Evolutionary conservation across 495 filamentous ascomycete genomes (phyloP).

Genomic region (Penicillium antarcticum): DNA sequence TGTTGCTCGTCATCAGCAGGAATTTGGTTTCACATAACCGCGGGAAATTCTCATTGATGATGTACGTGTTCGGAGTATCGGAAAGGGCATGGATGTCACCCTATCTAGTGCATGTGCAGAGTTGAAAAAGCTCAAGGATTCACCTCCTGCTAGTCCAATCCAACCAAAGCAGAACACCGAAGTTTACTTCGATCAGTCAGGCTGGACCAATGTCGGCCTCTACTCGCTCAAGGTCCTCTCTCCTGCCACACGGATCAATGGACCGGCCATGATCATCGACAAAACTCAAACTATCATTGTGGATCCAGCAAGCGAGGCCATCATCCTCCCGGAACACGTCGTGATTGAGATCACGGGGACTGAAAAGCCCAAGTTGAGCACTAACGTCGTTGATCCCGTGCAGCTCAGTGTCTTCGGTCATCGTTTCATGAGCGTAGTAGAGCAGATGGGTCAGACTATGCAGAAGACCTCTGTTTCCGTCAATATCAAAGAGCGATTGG

Average conservation of each 20-base stretch:
- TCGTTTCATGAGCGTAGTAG: slow-evolving; percentile 97
- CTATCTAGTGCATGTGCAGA: slow-evolving; percentile 39
- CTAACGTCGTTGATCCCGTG: slow-evolving; percentile 69
- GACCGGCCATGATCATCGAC: slow-evolving; percentile 90
- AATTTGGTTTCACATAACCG: slow-evolving; percentile 52
- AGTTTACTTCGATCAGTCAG: slow-evolving; percentile 41
- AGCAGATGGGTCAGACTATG: slow-evolving; percentile 93
- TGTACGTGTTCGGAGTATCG: slow-evolving; percentile 48
- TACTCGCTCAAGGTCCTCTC: slow-evolving; percentile 81
- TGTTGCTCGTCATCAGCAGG: slow-evolving; percentile 42
- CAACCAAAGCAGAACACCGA: slow-evolving; percentile 28
- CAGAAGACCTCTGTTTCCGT: slow-evolving; percentile 98
- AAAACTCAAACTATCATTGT: slow-evolving; percentile 95
- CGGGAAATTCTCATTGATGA: slow-evolving; percentile 50
- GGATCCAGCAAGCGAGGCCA: slow-evolving; percentile 47
- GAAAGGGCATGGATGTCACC: not conserved
- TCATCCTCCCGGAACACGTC: too few relatives aligned
- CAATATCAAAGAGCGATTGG: slow-evolving; percentile 95
- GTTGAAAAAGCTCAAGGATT: slow-evolving; percentile 26
- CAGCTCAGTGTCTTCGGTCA: slow-evolving; percentile 95
- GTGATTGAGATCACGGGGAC: slow-evolving; percentile 48
- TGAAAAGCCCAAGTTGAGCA: slow-evolving; percentile 37
- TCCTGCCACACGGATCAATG: slow-evolving; percentile 70
- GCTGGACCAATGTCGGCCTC: slow-evolving; percentile 33
- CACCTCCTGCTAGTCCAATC: slow-evolving; percentile 20